phyloP scores from a whole-genome alignment of 208 protist species.

The Acanthamoeba castellanii region DNA sequence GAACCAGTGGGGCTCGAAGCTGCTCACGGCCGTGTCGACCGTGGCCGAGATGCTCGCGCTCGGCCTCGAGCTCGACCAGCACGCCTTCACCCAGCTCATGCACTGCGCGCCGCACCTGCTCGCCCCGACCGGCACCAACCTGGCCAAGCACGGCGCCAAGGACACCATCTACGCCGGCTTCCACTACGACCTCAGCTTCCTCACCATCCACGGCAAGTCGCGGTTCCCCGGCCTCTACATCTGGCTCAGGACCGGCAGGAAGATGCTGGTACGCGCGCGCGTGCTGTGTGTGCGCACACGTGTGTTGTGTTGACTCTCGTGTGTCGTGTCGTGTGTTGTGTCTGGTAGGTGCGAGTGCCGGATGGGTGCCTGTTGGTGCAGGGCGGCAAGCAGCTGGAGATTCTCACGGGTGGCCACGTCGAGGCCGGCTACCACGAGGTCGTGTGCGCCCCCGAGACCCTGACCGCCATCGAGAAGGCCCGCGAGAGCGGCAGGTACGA shows the following conservation, averaged over 20 bases:
- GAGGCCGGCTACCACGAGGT: conserved; percentile 89
- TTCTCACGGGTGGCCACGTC: conserved; percentile 87
- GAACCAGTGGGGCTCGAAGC: conserved; percentile 78
- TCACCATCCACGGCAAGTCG: conserved; percentile 89
- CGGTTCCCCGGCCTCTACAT: conserved; percentile 89
- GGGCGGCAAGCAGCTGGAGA: conserved; percentile 91
- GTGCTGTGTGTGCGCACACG: not conserved
- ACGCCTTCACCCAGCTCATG: conserved; percentile 81
- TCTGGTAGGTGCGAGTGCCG: conserved; percentile 78
- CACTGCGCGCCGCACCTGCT: conserved; percentile 88
- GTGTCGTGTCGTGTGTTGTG: not conserved
- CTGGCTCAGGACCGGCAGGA: conserved; percentile 85
- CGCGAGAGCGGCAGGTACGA: not conserved
- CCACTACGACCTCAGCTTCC: conserved; percentile 91
- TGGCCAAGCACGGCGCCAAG: conserved; percentile 71
- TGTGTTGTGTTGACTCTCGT: not conserved
- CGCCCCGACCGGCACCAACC: conserved; percentile 87
- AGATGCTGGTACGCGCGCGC: conserved; percentile 69
- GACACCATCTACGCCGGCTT: conserved; percentile 88
- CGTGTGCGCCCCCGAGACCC: conserved; percentile 84
- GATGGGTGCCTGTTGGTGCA: conserved; percentile 89
- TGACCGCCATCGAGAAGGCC: conserved; percentile 71
- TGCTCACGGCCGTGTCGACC: conserved; percentile 80
- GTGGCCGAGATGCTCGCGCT: conserved; percentile 82
- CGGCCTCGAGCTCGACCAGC: conserved; percentile 75